Evolutionary conservation across 352 stramenopile genomes (phyloP).

Genomic region (Phytophthora nicotianae): DNA sequence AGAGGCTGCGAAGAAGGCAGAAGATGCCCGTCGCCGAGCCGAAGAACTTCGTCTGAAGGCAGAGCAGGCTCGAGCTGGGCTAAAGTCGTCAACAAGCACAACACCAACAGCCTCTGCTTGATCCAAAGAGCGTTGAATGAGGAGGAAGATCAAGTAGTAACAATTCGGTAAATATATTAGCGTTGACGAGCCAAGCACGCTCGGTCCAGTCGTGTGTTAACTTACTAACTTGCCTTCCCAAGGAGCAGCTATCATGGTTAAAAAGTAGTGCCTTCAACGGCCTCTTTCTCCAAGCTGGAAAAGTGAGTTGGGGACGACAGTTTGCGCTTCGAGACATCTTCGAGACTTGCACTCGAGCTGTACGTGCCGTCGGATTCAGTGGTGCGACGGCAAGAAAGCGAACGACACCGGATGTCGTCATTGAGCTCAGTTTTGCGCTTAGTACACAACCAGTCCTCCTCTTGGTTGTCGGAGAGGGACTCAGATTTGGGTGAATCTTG

Average conservation of each 20-base stretch:
- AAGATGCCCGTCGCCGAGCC: slow-evolving; percentile 59
- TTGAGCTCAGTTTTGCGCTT: slow-evolving; percentile 17
- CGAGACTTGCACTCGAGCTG: slow-evolving; percentile 69
- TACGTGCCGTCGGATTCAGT: slow-evolving; percentile 54
- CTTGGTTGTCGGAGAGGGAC: slow-evolving; percentile 17
- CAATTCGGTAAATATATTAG: slow-evolving; percentile 32
- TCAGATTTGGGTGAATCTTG: slow-evolving; percentile 20
- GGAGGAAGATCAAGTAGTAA: slow-evolving; percentile 5
- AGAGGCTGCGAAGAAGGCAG: slow-evolving; percentile 51
- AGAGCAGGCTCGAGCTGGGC: slow-evolving; percentile 47
- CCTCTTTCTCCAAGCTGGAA: slow-evolving; percentile 26
- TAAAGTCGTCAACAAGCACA: slow-evolving; percentile 26
- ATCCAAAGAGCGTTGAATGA: neutral
- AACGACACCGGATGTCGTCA: slow-evolving; percentile 38
- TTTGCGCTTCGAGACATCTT: slow-evolving; percentile 40
- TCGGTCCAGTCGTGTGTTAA: slow-evolving; percentile 14
- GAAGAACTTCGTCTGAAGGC: slow-evolving; percentile 59
- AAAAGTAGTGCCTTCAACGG: neutral
- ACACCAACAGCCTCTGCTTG: slow-evolving; percentile 27
- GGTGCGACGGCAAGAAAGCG: slow-evolving; percentile 48
- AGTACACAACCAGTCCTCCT: slow-evolving; percentile 28
- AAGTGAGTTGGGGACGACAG: slow-evolving; percentile 22
- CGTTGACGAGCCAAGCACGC: slow-evolving; percentile 9
- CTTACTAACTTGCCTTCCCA: slow-evolving; percentile 24
- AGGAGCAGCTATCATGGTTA: slow-evolving; percentile 3